Conservation (phyloP, 176 grass and related monocot genomes). For the Poa annua region DNA sequence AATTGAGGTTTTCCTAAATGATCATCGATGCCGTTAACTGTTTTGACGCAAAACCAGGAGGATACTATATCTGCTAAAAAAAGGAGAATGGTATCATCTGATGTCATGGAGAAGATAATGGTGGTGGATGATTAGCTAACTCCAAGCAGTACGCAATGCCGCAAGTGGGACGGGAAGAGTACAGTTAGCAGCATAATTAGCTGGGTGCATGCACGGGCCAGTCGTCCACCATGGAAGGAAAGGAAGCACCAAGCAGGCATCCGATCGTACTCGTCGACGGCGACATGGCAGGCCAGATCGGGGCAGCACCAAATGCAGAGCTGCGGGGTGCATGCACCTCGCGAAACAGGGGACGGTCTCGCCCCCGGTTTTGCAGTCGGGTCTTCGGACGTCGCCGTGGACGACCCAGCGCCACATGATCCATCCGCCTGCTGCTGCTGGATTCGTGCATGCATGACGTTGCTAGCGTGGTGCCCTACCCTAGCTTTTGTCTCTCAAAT, state of each 20-base stretch:
- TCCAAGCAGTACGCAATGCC: background rate
- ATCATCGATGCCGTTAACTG: no score
- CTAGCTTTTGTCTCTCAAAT: background rate
- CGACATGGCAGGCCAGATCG: background rate
- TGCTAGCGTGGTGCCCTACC: background rate
- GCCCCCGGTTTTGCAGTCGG: constrained; percentile 9
- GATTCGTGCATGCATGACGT: background rate
- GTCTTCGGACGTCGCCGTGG: background rate
- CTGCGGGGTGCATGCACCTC: constrained; percentile 16
- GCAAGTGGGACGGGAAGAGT: background rate
- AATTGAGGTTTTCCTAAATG: no score
- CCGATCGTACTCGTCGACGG: background rate
- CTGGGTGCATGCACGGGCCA: constrained; percentile 16
- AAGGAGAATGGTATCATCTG: no score
- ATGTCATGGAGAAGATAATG: no score
- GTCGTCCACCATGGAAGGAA: no score
- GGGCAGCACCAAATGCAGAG: background rate
- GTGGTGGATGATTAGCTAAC: no score
- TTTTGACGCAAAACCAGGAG: no score
- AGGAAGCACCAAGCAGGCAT: background rate
- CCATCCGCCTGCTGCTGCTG: background rate
- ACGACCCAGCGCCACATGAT: constrained; percentile 10
- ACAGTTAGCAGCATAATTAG: background rate
- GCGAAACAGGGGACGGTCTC: constrained; percentile 9
- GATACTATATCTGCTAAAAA: no score